These are phyloP conservation scores for Penicillium sp. DNA, from an alignment of 2,329 filamentous ascomycete species.

Conservation along the genomic window DNA sequence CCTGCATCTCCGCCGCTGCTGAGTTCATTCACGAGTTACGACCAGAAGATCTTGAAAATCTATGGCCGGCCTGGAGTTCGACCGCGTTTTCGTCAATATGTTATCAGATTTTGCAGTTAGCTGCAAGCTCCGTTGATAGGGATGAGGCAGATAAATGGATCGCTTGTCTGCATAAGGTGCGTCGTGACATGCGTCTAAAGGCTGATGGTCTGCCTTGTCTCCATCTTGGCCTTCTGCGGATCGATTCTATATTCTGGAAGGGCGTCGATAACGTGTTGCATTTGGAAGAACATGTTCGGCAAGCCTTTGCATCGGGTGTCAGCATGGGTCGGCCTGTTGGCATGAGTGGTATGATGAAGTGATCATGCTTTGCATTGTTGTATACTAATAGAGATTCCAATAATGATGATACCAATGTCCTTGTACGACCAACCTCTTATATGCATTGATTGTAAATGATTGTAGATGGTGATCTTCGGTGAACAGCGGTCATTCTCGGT, in stretches of 20 bases:
- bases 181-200: slow-evolving; percentile 6
- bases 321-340: neutral
- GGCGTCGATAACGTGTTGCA: slow-evolving; percentile 2
- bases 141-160: slow-evolving; percentile 3
- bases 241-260: slow-evolving; percentile 5
- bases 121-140: neutral
- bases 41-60: neutral
- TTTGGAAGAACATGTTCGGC: slow-evolving; percentile 1
- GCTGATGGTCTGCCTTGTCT: slow-evolving; percentile 5
- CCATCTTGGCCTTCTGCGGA: neutral
- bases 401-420: neutral
- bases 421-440: no score
- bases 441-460: no score
- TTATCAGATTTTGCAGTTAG: slow-evolving; percentile 1
- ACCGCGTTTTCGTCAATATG: slow-evolving; percentile 2
- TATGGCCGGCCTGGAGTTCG: slow-evolving; percentile 2
- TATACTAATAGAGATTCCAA: neutral
- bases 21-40: slow-evolving; percentile 1
- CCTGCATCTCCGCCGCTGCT: neutral
- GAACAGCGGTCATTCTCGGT: no score
- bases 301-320: neutral
- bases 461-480: no score
- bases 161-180: neutral
- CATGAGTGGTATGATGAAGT: neutral
- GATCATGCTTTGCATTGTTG: neutral